Evolutionary conservation across 116 monocot genomes (phyloP).

Genomic region (Dioscorea cayenensis): DNA sequence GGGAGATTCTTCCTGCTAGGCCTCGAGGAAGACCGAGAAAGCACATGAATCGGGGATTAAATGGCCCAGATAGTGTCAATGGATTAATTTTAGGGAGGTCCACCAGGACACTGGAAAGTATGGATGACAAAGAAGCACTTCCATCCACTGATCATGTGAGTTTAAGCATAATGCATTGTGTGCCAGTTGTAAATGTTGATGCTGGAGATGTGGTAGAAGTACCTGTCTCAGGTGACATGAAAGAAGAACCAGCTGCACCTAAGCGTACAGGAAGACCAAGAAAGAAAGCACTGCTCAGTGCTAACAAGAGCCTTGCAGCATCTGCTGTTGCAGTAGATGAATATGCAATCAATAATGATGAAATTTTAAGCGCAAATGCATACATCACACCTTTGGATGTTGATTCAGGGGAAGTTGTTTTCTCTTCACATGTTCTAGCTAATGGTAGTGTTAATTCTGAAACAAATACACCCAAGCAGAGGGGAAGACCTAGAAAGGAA

Average conservation of each 20-base stretch:
- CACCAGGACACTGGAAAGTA: slow-evolving; percentile 6
- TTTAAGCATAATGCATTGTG: neutral
- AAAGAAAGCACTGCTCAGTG: neutral
- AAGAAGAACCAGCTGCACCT: neutral
- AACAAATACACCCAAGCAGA: neutral
- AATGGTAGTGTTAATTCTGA: neutral
- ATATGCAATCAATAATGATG: no score
- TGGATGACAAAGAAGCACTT: neutral
- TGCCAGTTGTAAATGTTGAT: neutral
- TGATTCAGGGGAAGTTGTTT: neutral
- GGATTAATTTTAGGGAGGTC: neutral
- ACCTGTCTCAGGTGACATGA: neutral
- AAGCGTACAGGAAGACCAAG: slow-evolving; percentile 1
- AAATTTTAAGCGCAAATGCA: neutral
- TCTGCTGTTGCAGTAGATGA: no score
- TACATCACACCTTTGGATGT: slow-evolving; percentile 4
- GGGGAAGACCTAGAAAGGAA: neutral
- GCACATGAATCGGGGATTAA: neutral
- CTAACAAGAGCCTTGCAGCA: no score
- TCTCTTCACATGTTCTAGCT: neutral
- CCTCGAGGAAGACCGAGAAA: slow-evolving; percentile 28
- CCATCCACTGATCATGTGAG: neutral
- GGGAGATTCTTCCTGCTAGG: neutral
- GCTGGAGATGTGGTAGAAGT: neutral
- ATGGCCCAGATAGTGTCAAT: neutral